Evolutionary conservation across 352 stramenopile genomes (phyloP).

Genomic region (Globisporangium carolinianum): DNA sequence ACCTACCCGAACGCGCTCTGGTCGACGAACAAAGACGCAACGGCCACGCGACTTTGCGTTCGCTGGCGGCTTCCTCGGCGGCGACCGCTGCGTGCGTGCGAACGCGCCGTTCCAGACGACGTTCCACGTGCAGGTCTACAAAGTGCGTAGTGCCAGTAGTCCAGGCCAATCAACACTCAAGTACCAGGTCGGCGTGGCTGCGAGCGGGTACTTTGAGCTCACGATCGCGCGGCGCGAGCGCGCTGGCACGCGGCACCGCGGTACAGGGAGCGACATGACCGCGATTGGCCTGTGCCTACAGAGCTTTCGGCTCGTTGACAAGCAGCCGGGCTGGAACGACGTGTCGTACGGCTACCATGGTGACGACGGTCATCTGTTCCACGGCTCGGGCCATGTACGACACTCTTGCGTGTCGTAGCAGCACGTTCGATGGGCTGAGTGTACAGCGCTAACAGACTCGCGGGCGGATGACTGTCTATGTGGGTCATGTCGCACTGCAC

Average conservation of each 20-base stretch:
- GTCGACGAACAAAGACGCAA: neutral
- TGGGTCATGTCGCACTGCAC: neutral
- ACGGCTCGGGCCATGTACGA: conserved; percentile 35
- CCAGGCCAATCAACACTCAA: neutral
- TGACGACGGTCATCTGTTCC: conserved; percentile 69
- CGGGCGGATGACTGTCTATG: conserved; percentile 14
- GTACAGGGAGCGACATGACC: conserved; percentile 35
- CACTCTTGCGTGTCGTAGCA: conserved; percentile 15
- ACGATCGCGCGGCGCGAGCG: conserved; percentile 30
- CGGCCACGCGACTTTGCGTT: conserved; percentile 41
- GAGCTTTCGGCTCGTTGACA: conserved; percentile 48
- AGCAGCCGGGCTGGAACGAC: conserved; percentile 64
- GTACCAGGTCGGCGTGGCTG: conserved; percentile 45
- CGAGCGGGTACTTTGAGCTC: conserved; percentile 75
- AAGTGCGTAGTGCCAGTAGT: conserved; percentile 3
- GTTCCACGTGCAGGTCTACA: conserved; percentile 55
- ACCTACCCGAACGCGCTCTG: neutral
- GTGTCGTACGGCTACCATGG: conserved; percentile 73
- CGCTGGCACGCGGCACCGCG: conserved; percentile 2
- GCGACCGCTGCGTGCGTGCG: conserved; percentile 57
- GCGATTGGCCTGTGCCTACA: conserved; percentile 51
- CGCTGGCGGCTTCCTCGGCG: conserved; percentile 35
- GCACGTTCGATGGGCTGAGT: neutral
- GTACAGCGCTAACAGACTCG: no score
- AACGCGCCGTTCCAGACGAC: conserved; percentile 60